phyloP scores from a whole-genome alignment of 495 filamentous ascomycete genomes.

The Thermochaetoides thermophila region DNA sequence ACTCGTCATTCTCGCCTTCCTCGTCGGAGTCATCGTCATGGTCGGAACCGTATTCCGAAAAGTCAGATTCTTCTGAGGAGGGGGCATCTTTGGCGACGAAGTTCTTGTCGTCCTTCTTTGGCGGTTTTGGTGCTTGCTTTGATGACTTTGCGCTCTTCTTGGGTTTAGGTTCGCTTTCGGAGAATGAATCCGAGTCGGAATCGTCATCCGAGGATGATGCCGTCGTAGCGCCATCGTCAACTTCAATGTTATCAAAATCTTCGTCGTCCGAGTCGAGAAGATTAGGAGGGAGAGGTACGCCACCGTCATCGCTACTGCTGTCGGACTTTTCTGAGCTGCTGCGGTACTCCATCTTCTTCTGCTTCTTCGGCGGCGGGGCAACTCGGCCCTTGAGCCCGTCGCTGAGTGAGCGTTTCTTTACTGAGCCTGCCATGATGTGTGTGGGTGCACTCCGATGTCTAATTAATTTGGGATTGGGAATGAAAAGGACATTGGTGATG shows the following conservation, averaged over 20 bases:
- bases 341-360: slow-evolving; percentile 56
- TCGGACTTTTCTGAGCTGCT: slow-evolving; percentile 44
- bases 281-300: slow-evolving; percentile 46
- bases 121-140: slow-evolving; percentile 9
- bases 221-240: slow-evolving; percentile 27
- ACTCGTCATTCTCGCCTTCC: slow-evolving; percentile 15
- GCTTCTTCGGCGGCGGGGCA: slow-evolving; percentile 47
- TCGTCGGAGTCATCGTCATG: slow-evolving; percentile 14
- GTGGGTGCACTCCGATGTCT: slow-evolving; percentile 5
- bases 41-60: slow-evolving; percentile 22
- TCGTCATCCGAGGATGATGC: slow-evolving; percentile 23
- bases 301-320: slow-evolving; percentile 24
- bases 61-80: slow-evolving; percentile 16
- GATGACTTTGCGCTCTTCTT: slow-evolving; percentile 5
- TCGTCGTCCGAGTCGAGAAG: slow-evolving; percentile 55
- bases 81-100: slow-evolving; percentile 22
- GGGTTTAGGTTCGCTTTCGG: slow-evolving; percentile 1
- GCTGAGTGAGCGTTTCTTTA: slow-evolving; percentile 23
- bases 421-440: slow-evolving; percentile 16
- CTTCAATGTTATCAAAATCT: slow-evolving; percentile 31
- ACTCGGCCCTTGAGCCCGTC: slow-evolving; percentile 40
- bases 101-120: too few species aligned
- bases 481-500: slow-evolving; percentile 1
- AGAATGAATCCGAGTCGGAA: slow-evolving; percentile 17
- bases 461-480: neutral